A percentile compares a stretch with the other conserved stretches of the same genome.
Conservation (phyloP, 768 basidiomycete species). For the Brasilioporus rufonigricans region DNA sequence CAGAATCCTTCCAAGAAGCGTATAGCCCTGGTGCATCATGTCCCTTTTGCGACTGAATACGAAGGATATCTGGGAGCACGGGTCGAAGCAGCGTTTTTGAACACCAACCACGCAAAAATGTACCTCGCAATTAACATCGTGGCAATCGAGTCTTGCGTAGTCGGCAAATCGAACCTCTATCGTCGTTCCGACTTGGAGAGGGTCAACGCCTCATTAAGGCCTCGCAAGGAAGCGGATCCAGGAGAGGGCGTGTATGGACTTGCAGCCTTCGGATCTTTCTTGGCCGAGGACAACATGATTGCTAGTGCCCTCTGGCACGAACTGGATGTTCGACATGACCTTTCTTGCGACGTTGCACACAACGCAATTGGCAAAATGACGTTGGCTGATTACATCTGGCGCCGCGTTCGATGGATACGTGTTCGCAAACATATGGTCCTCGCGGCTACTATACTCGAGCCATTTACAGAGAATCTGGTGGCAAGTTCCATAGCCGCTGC, state of each 20-base stretch:
- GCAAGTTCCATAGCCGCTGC: conserved; percentile 62
- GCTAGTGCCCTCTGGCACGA: conserved; percentile 92
- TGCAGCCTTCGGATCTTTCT: conserved; percentile 77
- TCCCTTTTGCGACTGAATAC: conserved; percentile 81
- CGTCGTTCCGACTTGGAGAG: conserved; percentile 83
- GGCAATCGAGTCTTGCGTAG: conserved; percentile 90
- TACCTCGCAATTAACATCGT: conserved; percentile 91
- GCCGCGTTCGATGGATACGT: conserved; percentile 94
- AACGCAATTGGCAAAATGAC: conserved; percentile 90
- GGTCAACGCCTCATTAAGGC: conserved; percentile 64
- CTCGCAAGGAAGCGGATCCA: conserved; percentile 29
- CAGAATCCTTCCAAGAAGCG: conserved; percentile 37
- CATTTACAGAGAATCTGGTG: conserved; percentile 85
- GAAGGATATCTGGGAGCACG: conserved; percentile 72
- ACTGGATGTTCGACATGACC: conserved; percentile 79
- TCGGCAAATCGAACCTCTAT: conserved; percentile 95
- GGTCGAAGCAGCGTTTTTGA: conserved; percentile 92
- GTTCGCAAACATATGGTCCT: conserved; percentile 94
- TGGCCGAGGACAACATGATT: conserved; percentile 99
- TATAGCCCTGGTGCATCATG: conserved; percentile 91
- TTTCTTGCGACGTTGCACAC: conserved; percentile 86
- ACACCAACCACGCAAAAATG: conserved; percentile 98
- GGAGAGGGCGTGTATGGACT: conserved; percentile 48
- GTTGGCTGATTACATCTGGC: conserved; percentile 78
- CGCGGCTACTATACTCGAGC: conserved; percentile 83